These are phyloP conservation scores for Brassica balearica DNA, from an alignment of 441 rosid species.

Conservation along the genomic window DNA sequence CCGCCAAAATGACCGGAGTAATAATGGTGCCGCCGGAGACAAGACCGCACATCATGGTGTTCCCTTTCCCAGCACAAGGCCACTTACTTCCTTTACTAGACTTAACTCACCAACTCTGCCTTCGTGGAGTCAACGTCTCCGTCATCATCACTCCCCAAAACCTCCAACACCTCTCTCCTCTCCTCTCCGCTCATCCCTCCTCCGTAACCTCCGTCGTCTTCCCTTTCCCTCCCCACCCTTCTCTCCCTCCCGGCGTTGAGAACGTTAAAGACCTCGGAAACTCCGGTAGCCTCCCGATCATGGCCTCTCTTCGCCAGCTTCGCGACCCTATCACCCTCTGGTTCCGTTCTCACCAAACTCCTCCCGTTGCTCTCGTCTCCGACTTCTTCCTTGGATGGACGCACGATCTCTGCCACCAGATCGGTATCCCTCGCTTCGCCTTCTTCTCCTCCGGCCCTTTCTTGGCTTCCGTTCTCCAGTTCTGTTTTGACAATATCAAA, in stretches of 20 bases:
- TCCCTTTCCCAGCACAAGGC: constrained; percentile 70
- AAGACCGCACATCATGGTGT: constrained; percentile 51
- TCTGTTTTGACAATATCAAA: constrained; percentile 37
- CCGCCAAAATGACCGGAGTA: neutral
- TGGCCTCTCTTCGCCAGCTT: constrained; percentile 30
- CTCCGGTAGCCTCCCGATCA: constrained; percentile 26
- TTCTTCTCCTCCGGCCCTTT: constrained; percentile 53
- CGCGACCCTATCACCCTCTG: constrained; percentile 52
- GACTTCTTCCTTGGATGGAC: constrained; percentile 75
- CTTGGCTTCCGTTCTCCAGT: constrained; percentile 36
- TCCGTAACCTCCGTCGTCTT: constrained; percentile 45
- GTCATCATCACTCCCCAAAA: constrained; percentile 57
- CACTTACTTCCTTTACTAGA: constrained; percentile 49
- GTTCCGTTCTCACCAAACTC: constrained; percentile 56
- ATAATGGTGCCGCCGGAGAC: constrained; percentile 6
- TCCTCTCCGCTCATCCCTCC: constrained; percentile 43
- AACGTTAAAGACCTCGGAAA: constrained; percentile 37
- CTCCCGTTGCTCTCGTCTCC: constrained; percentile 48
- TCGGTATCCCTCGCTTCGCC: constrained; percentile 51
- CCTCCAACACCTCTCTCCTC: constrained; percentile 50
- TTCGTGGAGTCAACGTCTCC: constrained; percentile 50
- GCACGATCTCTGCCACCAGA: constrained; percentile 28
- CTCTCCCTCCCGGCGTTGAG: constrained; percentile 32
- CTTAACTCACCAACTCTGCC: constrained; percentile 60
- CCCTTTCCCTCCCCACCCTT: constrained; percentile 64